phyloP scores from a whole-genome alignment of 148 eudicot genomes.

The Diospyros kaki region DNA sequence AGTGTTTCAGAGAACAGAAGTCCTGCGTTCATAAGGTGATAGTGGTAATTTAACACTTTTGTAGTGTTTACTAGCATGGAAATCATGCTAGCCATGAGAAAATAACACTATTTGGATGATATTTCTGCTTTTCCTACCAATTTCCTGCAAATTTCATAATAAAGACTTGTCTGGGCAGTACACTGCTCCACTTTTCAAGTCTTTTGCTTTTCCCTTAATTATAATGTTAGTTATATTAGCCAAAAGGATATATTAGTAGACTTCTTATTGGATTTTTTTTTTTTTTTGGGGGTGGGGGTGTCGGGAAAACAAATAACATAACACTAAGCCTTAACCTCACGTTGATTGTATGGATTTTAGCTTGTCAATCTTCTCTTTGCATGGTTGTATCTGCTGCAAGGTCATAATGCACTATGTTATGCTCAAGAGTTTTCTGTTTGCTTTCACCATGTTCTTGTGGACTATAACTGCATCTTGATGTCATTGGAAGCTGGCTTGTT shows the following conservation, averaged over 20 bases:
- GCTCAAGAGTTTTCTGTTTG: background rate
- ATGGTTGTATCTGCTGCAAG: too few species aligned
- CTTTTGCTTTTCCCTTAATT: background rate
- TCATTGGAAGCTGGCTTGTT: slow-evolving; percentile 6
- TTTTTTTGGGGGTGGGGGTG: too few species aligned
- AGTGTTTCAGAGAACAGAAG: background rate
- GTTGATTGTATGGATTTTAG: too few species aligned
- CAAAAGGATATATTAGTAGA: background rate
- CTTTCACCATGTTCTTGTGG: background rate
- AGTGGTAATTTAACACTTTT: too few species aligned
- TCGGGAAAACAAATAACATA: too few species aligned
- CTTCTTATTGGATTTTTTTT: background rate
- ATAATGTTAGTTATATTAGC: background rate
- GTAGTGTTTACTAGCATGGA: too few species aligned
- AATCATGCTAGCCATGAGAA: too few species aligned
- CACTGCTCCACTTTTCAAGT: background rate
- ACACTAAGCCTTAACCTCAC: too few species aligned
- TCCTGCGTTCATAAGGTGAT: too few species aligned
- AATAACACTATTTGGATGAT: too few species aligned
- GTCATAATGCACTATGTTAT: background rate
- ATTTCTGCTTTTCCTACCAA: background rate
- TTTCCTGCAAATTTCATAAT: background rate
- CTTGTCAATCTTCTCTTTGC: too few species aligned
- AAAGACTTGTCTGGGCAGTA: background rate
- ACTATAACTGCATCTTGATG: background rate